These are phyloP conservation scores for Jackrogersella multiformis DNA, from an alignment of 495 filamentous ascomycete species.

Conservation along the genomic window DNA sequence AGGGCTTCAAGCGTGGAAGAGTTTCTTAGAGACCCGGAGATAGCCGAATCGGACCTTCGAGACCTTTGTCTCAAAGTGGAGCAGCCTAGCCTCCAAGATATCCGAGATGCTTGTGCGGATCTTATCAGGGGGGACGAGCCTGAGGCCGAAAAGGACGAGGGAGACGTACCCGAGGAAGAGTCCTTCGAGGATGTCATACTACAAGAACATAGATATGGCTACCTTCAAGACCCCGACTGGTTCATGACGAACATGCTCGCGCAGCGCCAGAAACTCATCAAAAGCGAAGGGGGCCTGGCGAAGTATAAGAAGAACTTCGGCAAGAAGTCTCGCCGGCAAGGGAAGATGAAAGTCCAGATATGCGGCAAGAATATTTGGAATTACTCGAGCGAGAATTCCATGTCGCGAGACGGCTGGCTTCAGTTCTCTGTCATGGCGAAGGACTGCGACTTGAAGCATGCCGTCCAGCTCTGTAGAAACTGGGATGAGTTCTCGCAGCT, in stretches of 20 bases:
- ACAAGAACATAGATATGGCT: constrained; percentile 37
- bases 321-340: constrained; percentile 24
- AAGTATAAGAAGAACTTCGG: constrained; percentile 10
- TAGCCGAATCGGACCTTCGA: constrained; percentile 56
- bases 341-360: constrained; percentile 58
- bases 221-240: constrained; percentile 35
- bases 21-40: constrained; percentile 55
- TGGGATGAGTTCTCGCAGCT: constrained; percentile 65
- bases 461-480: constrained; percentile 61
- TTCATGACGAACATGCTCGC: constrained; percentile 22
- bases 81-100: constrained; percentile 55
- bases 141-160: constrained; percentile 40
- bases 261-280: constrained; percentile 22
- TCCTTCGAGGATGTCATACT: constrained; percentile 38
- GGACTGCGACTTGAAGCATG: constrained; percentile 56
- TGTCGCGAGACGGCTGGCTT: constrained; percentile 63
- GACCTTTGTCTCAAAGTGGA: constrained; percentile 61
- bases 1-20: constrained; percentile 56
- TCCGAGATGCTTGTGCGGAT: constrained; percentile 64
- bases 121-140: constrained; percentile 54
- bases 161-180: constrained; percentile 24
- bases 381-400: constrained; percentile 61
- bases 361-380: constrained; percentile 65
- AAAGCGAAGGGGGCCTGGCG: constrained; percentile 6
- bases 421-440: constrained; percentile 65